These are phyloP conservation scores for Candolleomyces efflorescens DNA, from an alignment of 768 basidiomycete genomes.

Conservation along the genomic window DNA sequence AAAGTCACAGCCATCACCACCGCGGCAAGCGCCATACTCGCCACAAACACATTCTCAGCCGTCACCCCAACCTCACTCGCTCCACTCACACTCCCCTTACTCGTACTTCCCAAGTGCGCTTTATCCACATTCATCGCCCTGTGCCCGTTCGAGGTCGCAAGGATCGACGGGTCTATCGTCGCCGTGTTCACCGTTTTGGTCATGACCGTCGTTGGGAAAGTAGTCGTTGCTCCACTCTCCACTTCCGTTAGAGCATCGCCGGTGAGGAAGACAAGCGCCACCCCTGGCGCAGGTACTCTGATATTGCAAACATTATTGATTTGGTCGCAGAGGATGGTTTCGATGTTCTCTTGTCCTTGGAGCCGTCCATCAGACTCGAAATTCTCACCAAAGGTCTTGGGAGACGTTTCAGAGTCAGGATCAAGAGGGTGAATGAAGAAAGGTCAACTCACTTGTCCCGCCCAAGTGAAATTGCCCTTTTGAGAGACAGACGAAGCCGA, in stretches of 20 bases:
- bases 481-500: conserved; percentile 43
- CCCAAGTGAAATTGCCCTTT: conserved; percentile 61
- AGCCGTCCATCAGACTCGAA: conserved; percentile 67
- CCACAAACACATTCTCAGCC: conserved; percentile 1
- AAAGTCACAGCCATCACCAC: background rate
- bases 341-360: conserved; percentile 43
- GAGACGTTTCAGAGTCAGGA: background rate
- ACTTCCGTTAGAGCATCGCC: conserved; percentile 32
- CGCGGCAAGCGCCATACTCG: background rate
- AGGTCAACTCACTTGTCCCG: conserved; percentile 42
- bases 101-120: conserved; percentile 17
- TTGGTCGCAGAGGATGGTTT: conserved; percentile 54
- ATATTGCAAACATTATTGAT: conserved; percentile 49
- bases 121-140: conserved; percentile 19
- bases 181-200: conserved; percentile 53
- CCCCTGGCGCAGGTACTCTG: conserved; percentile 62
- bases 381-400: conserved; percentile 52
- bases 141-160: conserved; percentile 52
- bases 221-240: conserved; percentile 28
- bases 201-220: conserved; percentile 51
- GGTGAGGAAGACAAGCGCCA: conserved; percentile 67
- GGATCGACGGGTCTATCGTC: conserved; percentile 46
- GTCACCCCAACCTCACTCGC: background rate
- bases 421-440: background rate
- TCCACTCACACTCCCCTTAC: conserved; percentile 17